Base-by-base conservation (phyloP, 352 stramenopile species). In the Globisporangium uncinulatum region DNA sequence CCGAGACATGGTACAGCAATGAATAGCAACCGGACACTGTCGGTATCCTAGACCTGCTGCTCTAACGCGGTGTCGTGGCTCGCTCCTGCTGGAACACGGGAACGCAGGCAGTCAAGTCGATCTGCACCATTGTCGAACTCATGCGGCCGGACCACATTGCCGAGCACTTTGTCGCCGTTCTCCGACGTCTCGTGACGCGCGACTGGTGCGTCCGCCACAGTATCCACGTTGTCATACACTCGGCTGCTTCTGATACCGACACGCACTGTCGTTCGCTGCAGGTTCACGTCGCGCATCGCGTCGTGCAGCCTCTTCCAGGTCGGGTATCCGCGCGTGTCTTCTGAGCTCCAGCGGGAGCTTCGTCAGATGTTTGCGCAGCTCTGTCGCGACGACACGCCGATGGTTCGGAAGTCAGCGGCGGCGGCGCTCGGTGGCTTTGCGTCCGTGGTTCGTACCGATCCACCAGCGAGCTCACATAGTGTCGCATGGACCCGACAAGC, bases 341-440 rank as follows among this genome's bases (percentile, higher is more conserved):
- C 76, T 3, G 67, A 86, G n/a, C 76, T 85, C 48, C 79, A 95
- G 53, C 69, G 76, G 8, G 86, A 96, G 48, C 76, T 98, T 73
- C 71, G 94, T 36, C 68, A 76, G 36, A 89, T 98, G 71, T 99
- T 98, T 74, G 81, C 71, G 10, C 78, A 93, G 49, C 78, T 99
- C 1, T 99, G 96, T 65, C 79, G 79, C 9, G 97, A 99, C 64
- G 96, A 99, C 66, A 98, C 96, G 44, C 96, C 97, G 9, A 99
- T 99, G 94, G 97, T 99, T 32, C 89, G 97, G 34, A 88, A 97
- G 58, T 81, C 95, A 17, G 92, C 95, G 1, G 81, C 89, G 4
- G 74, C 86, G 50, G 87, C 93, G 55, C 78, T 99, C 19, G 96
- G 94, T 19, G 70, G 66, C 15, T 95, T 99, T 61, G 74, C 95